Base-by-base conservation (phyloP, 306 rosid genomes). In the Cyclanthera cordifolia region DNA sequence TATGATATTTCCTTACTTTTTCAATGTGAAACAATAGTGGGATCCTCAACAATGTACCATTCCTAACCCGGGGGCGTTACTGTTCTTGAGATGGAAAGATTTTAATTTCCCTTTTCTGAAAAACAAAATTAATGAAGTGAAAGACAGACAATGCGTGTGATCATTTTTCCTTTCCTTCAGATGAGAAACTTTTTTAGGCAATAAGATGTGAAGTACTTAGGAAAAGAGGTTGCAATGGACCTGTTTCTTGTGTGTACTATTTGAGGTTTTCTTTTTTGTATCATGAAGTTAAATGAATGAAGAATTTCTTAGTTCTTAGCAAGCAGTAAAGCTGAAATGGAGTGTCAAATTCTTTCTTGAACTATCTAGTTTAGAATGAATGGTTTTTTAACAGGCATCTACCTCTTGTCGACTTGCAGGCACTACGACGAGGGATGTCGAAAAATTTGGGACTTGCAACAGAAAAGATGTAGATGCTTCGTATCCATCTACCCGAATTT, bases 401-500 rank as follows among this genome's bases (percentile, higher is more conserved):
- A 9, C 53, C 70, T 64, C 30, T 64, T 43, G 46, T 27, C 23
- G 4, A 37, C 8, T 53, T 0, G 69, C 76, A 90, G 94, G 82
- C 37, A 73, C 67, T 63, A 56, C 75, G 72, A 76, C 83, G 67
- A 79, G 80, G 65, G 87, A 83, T 24, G 69, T 67, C 41, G 75
- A 82, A 25, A 78, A 65, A 34, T 83, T 72, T 41, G 73, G 79
- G 63, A 56, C 37, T 39, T 66, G 72, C 77, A 81, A 79, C 37
- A 67, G 78, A 57, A 70, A 79, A 76, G 86, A 72, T 73, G 88
- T 83, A 23, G 83, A 85, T 51, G 71, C 81, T 32, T 69, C 85
- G 21, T 51, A 73, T 58, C 53, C 88, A 60, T 72, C 61, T 32
- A 71, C 76, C 45, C 80, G 72, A 21, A 53, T 70, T 30, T 39